Base-by-base conservation (phyloP, 1,284 basidiomycete species). In the Veloporphyrellus conicus region DNA sequence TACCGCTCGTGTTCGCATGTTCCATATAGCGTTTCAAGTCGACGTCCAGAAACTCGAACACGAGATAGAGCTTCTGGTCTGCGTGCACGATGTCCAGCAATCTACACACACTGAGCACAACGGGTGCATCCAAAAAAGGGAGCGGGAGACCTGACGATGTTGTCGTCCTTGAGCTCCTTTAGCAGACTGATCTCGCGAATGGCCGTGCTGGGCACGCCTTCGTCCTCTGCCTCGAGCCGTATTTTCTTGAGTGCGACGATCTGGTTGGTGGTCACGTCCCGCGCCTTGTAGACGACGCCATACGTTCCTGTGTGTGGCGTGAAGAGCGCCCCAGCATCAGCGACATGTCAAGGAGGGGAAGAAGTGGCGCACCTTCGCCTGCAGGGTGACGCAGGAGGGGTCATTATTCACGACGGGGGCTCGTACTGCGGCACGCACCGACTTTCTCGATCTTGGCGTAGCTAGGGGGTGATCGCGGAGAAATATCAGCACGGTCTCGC, bases 1-100 rank as follows among this genome's bases (percentile, higher is more conserved):
- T 84, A 49, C 84, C 76, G 51, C 77, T 69, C 57, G 78, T 78
- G 59, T 90, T 91, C 49, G 82, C 80, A 38, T 80, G 84, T 68
- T 98, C 95, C 82, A 98, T 97, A 71, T 94, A 99, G 40, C 89
- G 81, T 68, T 99, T 98, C 59, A 99, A 71, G 71, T 99, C 95
- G 46, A 93, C 84, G 64, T 95, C 91, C 51, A 93, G 75, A 68
- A 92, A 93, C 71, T 99, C 96, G 66, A 95, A 97, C 39, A 99
- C 95, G 55, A 99, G 84, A 68, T 95, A 98, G 41, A 99, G 79
- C 70, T 96, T 95, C 70, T 91, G 87, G 70, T 99, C 95, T 16
- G 90, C 90, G 68, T 99, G 95, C 9, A 98, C 91, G 55, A 99
- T 97, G 71, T 99, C 95, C 49, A 95, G 78, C 49, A 99, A 74